phyloP scores from a whole-genome alignment of 2,329 filamentous ascomycete species.

The Exophiala xenobiotica region DNA sequence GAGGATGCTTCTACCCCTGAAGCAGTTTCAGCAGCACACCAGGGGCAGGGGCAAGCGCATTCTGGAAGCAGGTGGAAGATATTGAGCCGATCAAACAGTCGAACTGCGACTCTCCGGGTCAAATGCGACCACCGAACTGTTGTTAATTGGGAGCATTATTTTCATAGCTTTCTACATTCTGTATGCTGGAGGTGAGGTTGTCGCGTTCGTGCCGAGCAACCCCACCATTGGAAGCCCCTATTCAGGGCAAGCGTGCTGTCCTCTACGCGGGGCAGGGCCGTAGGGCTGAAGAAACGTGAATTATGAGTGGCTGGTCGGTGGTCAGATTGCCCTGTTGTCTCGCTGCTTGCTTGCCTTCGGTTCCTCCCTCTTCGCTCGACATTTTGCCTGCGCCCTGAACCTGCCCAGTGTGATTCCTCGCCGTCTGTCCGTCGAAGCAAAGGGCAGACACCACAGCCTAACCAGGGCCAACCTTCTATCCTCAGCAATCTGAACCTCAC shows the following conservation, averaged over 20 bases:
- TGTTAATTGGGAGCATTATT: not conserved
- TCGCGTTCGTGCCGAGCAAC: slow-evolving; percentile 25
- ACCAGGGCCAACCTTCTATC: slow-evolving; percentile 11
- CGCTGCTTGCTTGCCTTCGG: slow-evolving; percentile 1
- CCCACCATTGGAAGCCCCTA: slow-evolving; percentile 25
- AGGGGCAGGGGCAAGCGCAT: not conserved
- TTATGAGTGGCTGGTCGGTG: slow-evolving; percentile 18
- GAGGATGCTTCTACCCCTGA: slow-evolving; percentile 16
- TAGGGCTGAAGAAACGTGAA: slow-evolving; percentile 15
- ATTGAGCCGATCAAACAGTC: not conserved
- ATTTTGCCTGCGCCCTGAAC: slow-evolving; percentile 10
- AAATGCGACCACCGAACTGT: not conserved
- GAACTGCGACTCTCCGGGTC: not conserved
- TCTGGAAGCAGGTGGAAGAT: not conserved
- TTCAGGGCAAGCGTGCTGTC: slow-evolving; percentile 25
- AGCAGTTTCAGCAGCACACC: slow-evolving; percentile 17
- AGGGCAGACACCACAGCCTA: slow-evolving; percentile 10
- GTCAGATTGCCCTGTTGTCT: slow-evolving; percentile 15
- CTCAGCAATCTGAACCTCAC: slow-evolving; percentile 16
- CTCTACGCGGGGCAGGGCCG: slow-evolving; percentile 19
- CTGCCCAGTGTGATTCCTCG: not conserved
- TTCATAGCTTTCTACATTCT: not conserved
- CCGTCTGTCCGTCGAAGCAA: not conserved
- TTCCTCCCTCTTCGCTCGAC: slow-evolving; percentile 6
- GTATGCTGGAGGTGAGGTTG: slow-evolving; percentile 27